Conservation (phyloP, 495 filamentous ascomycete genomes). For the Elasticomyces elasticus region DNA sequence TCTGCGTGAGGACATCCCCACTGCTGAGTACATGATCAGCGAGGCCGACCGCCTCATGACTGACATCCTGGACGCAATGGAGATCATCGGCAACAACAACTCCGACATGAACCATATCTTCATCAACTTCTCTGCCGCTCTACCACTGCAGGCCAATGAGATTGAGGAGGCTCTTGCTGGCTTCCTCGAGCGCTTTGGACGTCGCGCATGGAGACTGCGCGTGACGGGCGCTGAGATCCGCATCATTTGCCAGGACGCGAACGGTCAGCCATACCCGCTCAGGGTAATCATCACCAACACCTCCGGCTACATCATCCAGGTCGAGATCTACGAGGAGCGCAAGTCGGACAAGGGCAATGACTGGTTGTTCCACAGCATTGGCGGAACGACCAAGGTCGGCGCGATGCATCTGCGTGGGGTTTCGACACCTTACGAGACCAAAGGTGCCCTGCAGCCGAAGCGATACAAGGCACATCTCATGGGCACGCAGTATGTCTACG, state of each 20-base stretch:
- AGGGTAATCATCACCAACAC: constrained; percentile 98
- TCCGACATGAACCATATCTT: constrained; percentile 99
- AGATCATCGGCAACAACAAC: constrained; percentile 98
- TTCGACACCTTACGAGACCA: constrained; percentile 87
- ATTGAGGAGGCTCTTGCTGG: constrained; percentile 90
- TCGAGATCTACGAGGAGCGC: constrained; percentile 93
- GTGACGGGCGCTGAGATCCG: constrained; percentile 97
- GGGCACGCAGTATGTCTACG: constrained; percentile 98
- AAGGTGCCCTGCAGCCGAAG: constrained; percentile 98
- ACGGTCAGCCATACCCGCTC: constrained; percentile 79
- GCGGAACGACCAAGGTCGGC: constrained; percentile 86
- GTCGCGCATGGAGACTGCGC: constrained; percentile 89
- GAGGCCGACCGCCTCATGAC: constrained; percentile 94
- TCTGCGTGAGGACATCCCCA: constrained; percentile 92
- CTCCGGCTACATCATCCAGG: constrained; percentile 95
- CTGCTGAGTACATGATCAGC: constrained; percentile 93
- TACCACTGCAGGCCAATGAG: constrained; percentile 80
- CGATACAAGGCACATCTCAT: constrained; percentile 98
- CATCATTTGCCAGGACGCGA: constrained; percentile 87
- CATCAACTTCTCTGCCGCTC: constrained; percentile 95
- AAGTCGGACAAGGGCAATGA: constrained; percentile 91
- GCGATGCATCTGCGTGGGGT: constrained; percentile 90
- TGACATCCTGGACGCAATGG: constrained; percentile 92
- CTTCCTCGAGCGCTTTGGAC: constrained; percentile 92
- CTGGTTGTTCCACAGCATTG: constrained; percentile 97